A percentile compares a stretch with the other conserved stretches of the same genome.
These are phyloP conservation scores for Cicer cuneatum DNA, from an alignment of 306 rosid species.

Conservation along the genomic window DNA sequence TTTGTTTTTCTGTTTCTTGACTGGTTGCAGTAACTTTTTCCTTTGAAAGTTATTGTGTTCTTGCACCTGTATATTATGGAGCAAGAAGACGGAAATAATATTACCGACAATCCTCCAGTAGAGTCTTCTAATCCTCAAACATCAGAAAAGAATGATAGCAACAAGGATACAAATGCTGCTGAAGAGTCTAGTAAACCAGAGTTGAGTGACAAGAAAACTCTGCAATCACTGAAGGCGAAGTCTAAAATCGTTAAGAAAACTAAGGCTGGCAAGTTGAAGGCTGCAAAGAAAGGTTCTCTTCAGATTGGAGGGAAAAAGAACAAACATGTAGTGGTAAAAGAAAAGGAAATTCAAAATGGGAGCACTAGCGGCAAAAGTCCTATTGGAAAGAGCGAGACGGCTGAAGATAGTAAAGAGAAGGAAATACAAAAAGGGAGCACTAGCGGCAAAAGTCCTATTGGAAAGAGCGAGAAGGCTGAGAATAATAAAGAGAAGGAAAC, in stretches of 20 bases:
- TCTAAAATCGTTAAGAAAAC: slow-evolving; percentile 61
- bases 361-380: slow-evolving; percentile 23
- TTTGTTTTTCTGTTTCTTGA: neutral
- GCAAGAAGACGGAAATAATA: slow-evolving; percentile 49
- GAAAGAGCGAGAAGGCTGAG: slow-evolving; percentile 46
- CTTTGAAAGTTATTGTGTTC: neutral
- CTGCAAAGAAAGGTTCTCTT: slow-evolving; percentile 30
- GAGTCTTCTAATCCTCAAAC: slow-evolving; percentile 17
- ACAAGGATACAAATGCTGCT: slow-evolving; percentile 45
- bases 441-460: slow-evolving; percentile 41
- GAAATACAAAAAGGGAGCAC: slow-evolving; percentile 44
- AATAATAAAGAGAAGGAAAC: slow-evolving; percentile 41
- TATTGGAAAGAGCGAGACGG: slow-evolving; percentile 33
- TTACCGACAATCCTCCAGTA: slow-evolving; percentile 41
- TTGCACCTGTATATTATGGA: slow-evolving; percentile 39
- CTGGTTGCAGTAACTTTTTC: slow-evolving; percentile 33
- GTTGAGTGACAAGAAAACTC: slow-evolving; percentile 51
- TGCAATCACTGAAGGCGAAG: slow-evolving; percentile 58
- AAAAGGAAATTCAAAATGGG: slow-evolving; percentile 43
- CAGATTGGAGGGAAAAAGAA: slow-evolving; percentile 44
- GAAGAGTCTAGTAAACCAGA: slow-evolving; percentile 48
- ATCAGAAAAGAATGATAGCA: slow-evolving; percentile 38
- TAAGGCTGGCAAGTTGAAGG: slow-evolving; percentile 41
- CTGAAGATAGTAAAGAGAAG: slow-evolving; percentile 37
- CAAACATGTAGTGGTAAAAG: slow-evolving; percentile 29